Evolutionary conservation across 2,329 filamentous ascomycete genomes (phyloP), one percentile per base, ranked within the genome.

Genomic region (Diaporthe sp.): DNA sequence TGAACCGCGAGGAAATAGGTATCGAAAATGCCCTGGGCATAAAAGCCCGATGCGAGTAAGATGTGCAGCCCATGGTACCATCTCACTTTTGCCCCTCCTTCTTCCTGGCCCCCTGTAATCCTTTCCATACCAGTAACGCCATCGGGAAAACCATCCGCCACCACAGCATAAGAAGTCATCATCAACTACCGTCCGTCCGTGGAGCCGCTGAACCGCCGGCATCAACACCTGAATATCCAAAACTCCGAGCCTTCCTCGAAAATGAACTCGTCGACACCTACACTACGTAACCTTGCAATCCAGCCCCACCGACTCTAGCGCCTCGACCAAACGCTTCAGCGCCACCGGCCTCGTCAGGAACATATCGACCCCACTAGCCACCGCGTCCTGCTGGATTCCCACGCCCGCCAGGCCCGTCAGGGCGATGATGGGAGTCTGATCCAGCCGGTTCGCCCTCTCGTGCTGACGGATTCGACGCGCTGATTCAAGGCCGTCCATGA

Each of bases 341-440:
- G 82, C 80, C 0, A 90, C 87, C 0, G 88, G 88, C 77, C 90
- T 90, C 44, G 88, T 89, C 25, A 91, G 77, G 70, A 89, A 90
- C 10, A 89, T 72, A 74, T 91, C 88, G 9, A 90, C 83, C 0
- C 89, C 89, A 65, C 85, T 87, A 1, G 84, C 86, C 68, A 88
- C 85, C 0, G 89, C 88, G 73, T 90, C 89, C 59, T 88, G 84
- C 73, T 89, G 85, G 0, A 87, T 86, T 27, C 84, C 84, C 0
- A 84, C 81, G 22, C 87, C 88, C 0, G 87, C 88, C 2, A 90
- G 79, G 0, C 89, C 89, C 0, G 89, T 89, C 1, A 91, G 80
- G 0, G 88, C 88, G 37, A 91, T 86, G 30, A 91, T 85, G 3
- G 84, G 81, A 1, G 84, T 84, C 0, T 85, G 85, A 0, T 80